Conservation (phyloP, 2,329 filamentous ascomycete genomes). For the Diaporthe citrichinensis region DNA sequence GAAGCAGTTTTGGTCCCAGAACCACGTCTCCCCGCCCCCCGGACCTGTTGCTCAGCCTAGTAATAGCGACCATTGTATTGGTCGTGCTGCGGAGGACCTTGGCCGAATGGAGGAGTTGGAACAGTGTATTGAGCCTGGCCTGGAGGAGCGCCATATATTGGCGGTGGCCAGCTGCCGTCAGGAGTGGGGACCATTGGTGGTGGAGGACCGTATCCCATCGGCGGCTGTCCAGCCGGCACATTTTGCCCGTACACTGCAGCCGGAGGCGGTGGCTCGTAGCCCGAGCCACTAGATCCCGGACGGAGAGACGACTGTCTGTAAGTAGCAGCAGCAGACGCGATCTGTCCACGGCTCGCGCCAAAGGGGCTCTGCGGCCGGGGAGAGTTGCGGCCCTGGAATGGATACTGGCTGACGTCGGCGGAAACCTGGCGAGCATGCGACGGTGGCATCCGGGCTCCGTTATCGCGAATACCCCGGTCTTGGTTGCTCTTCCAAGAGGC, state of each 20-base stretch:
- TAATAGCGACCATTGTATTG: constrained; percentile 41
- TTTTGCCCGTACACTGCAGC: constrained; percentile 48
- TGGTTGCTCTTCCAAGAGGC: constrained; percentile 65
- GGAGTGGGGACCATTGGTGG: constrained; percentile 34
- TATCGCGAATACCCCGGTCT: constrained; percentile 48
- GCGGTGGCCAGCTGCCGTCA: constrained; percentile 38
- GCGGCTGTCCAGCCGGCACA: constrained; percentile 27
- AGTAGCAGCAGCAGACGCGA: constrained; percentile 56
- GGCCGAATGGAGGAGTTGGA: constrained; percentile 37
- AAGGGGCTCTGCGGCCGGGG: constrained; percentile 64
- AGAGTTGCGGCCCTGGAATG: constrained; percentile 46
- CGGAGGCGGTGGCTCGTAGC: constrained; percentile 56
- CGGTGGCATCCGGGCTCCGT: constrained; percentile 45
- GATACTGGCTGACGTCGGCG: constrained; percentile 43
- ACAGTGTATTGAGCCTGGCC: constrained; percentile 29
- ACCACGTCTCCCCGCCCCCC: too few species aligned
- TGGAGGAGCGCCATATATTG: constrained; percentile 35
- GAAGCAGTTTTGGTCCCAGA: background rate
- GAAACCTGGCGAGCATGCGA: constrained; percentile 46
- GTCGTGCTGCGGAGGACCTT: constrained; percentile 39
- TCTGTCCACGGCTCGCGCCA: constrained; percentile 53
- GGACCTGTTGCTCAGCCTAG: constrained; percentile 12
- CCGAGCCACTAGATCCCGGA: constrained; percentile 59
- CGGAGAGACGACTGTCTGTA: constrained; percentile 69
- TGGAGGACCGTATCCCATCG: constrained; percentile 32